Evolutionary conservation across 257 asterid species (phyloP).

Genomic region (Nicotiana sylvestris): DNA sequence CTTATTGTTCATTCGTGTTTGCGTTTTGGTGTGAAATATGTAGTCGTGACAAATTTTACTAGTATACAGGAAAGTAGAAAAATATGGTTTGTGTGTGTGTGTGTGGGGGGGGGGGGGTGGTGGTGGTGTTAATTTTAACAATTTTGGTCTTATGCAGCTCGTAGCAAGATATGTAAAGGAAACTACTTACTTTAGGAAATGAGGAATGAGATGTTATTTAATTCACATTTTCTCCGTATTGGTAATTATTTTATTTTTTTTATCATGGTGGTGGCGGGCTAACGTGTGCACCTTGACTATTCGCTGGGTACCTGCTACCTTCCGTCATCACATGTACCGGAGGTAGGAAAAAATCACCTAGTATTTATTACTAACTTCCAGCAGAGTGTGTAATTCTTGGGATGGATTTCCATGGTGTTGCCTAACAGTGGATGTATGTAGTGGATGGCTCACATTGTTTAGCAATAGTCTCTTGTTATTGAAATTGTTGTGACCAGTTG

Average conservation of each 20-base stretch:
- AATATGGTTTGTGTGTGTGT: not conserved
- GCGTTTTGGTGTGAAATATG: not conserved
- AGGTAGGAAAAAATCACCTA: no score
- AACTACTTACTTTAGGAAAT: not conserved
- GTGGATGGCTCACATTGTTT: not conserved
- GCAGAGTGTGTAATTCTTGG: not conserved
- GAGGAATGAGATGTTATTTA: not conserved
- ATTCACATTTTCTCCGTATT: not conserved
- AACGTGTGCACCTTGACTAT: no score
- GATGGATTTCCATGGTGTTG: not conserved
- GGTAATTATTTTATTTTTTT: not conserved
- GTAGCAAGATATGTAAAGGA: not conserved
- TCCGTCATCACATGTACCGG: no score
- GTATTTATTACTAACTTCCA: not conserved
- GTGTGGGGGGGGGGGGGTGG: not conserved
- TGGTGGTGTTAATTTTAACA: not conserved
- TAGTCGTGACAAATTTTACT: not conserved
- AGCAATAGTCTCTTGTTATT: not conserved
- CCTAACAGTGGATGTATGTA: not conserved
- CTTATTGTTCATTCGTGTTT: not conserved
- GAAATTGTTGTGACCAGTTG: not conserved
- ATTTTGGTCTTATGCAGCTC: not conserved
- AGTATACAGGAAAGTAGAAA: not conserved
- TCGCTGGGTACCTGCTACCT: no score
- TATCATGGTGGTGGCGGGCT: no score